phyloP scores from a whole-genome alignment of 805 yeast genomes.

The Ogataea zsoltii region DNA sequence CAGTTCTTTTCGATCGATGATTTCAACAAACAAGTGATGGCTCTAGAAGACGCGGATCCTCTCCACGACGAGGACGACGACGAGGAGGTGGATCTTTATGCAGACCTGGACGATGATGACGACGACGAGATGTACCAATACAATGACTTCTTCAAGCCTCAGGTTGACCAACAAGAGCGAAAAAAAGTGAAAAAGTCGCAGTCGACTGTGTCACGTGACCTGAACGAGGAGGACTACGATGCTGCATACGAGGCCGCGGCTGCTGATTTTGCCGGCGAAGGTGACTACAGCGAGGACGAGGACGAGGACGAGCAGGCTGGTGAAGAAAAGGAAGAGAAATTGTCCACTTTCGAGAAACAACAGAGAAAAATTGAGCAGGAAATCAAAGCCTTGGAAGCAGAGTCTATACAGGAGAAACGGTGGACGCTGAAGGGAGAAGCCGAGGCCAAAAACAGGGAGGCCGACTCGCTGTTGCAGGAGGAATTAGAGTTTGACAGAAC shows the following conservation, averaged over 20 bases:
- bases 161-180: slow-evolving; percentile 15
- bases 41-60: slow-evolving; percentile 39
- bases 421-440: slow-evolving; percentile 97
- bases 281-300: slow-evolving; percentile 38
- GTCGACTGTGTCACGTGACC: slow-evolving; percentile 42
- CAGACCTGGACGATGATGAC: slow-evolving; percentile 53
- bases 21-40: slow-evolving; percentile 37
- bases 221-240: slow-evolving; percentile 62
- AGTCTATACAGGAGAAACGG: slow-evolving; percentile 83
- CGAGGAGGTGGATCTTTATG: slow-evolving; percentile 54
- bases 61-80: slow-evolving; percentile 39
- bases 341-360: slow-evolving; percentile 82
- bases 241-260: slow-evolving; percentile 61
- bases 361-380: slow-evolving; percentile 75
- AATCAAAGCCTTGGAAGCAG: slow-evolving; percentile 77
- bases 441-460: slow-evolving; percentile 74
- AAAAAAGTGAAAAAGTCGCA: slow-evolving; percentile 21
- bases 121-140: slow-evolving; percentile 52
- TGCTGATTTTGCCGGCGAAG: slow-evolving; percentile 58
- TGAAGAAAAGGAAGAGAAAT: slow-evolving; percentile 37
- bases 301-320: slow-evolving; percentile 37
- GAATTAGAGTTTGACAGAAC: slow-evolving; percentile 89
- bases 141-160: slow-evolving; percentile 62
- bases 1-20: slow-evolving; percentile 83
- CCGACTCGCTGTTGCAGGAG: slow-evolving; percentile 79